phyloP scores from a whole-genome alignment of 441 rosid species.

The Euphorbia celastroides region DNA sequence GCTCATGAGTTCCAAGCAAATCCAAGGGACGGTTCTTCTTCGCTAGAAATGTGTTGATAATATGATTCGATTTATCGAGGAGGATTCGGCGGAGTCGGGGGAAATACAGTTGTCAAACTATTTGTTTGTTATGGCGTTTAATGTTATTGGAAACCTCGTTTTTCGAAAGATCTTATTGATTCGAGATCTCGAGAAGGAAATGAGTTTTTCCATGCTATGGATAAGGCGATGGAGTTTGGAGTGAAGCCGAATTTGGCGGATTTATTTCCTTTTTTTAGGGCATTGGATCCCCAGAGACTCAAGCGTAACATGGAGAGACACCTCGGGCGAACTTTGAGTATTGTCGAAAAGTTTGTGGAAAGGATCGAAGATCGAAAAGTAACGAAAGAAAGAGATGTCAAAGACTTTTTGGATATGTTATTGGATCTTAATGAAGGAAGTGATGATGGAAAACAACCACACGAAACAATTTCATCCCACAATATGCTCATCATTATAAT shows the following conservation, averaged over 20 bases:
- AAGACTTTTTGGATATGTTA: conserved; percentile 39
- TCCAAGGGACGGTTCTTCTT: conserved; percentile 6
- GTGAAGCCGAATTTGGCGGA: conserved; percentile 18
- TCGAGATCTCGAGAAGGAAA: conserved; percentile 6
- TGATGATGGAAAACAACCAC: too few species aligned
- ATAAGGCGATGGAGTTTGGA: conserved; percentile 8
- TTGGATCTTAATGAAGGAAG: conserved; percentile 7
- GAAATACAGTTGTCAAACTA: conserved; percentile 9
- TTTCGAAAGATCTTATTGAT: not conserved
- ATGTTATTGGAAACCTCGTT: not conserved
- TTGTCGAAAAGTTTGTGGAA: not conserved
- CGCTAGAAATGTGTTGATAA: conserved; percentile 7
- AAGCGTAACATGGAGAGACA: not conserved
- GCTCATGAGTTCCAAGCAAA: conserved; percentile 6
- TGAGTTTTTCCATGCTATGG: conserved; percentile 18
- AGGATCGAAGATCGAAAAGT: too few species aligned
- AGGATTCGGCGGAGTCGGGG: not conserved
- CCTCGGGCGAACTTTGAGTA: not conserved
- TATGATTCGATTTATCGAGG: conserved; percentile 14
- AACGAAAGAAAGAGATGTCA: not conserved
- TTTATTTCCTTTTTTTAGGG: not conserved
- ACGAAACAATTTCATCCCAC: too few species aligned
- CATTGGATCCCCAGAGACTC: conserved; percentile 12
- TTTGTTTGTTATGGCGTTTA: conserved; percentile 19
- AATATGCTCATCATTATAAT: too few species aligned